Evolutionary conservation across 805 yeast species (phyloP).

Genomic region (Candida ficus): DNA sequence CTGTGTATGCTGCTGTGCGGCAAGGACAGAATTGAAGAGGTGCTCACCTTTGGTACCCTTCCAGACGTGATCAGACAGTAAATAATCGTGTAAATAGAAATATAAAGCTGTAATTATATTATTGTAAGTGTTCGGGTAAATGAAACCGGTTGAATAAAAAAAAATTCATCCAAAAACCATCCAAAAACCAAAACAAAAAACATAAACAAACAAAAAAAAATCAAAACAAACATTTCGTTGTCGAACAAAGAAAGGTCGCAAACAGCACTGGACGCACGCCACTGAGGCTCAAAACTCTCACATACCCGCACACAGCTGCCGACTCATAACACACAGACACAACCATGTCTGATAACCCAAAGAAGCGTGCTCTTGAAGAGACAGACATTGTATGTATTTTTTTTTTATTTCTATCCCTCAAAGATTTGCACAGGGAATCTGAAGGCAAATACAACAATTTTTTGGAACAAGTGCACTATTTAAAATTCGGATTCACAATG

Average conservation of each 20-base stretch:
- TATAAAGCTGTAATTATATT: too few relatives aligned
- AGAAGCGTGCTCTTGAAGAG: conserved; percentile 9
- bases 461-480: too few relatives aligned
- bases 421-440: background rate
- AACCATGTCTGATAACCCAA: conserved; percentile 8
- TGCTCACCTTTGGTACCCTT: conserved; percentile 68
- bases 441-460: too few relatives aligned
- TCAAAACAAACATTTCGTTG: conserved; percentile 7
- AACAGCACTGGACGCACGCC: too few relatives aligned
- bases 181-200: conserved; percentile 10
- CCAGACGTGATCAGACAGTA: conserved; percentile 64
- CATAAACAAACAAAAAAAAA: conserved; percentile 8
- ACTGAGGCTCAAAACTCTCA: too few relatives aligned
- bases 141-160: background rate
- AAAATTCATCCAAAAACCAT: conserved; percentile 5
- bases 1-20: conserved; percentile 73
- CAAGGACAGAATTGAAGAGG: conserved; percentile 63
- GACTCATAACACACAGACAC: too few relatives aligned
- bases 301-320: too few relatives aligned
- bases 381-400: conserved; percentile 8
- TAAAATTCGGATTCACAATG: too few relatives aligned
- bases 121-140: too few relatives aligned
- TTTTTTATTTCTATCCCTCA: background rate
- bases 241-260: background rate
- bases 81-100: conserved; percentile 1